Evolutionary conservation across 805 yeast genomes (phyloP), one percentile per base, ranked within the genome.

Genomic region (Tetrapisispora fleetii): DNA sequence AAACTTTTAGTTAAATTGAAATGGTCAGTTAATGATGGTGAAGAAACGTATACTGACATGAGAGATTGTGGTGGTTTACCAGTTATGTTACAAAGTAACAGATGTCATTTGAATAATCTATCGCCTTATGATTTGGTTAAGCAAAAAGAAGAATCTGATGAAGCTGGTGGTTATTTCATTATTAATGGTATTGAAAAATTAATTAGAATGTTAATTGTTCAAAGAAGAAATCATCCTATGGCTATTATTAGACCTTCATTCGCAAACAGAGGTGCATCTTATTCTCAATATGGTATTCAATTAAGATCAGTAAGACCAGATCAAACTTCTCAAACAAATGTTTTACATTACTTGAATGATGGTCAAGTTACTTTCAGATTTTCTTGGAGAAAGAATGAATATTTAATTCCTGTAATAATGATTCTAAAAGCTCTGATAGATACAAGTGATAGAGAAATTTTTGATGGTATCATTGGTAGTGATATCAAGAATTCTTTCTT

Each of bases 221-320:
- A 91, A 71, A 83, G 98, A 67, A 79, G 99, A 69, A 93, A 93
- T 67, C 97, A 90, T 64, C 95, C 98, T 22, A 88, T 93, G 96
- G 98, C 98, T 13, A 80, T 93, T 59, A 83, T 89, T 51, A 87
- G 99, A 72, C 95, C 96, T 33, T 85, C 95, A 11, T 93, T 91
- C 63, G 83, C 83, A 45, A 89, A 89, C 71, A 83, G 99, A 76
- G 99, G 99, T 61, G 84, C 91, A 7, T 70, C 87, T 8, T 93
- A 93, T 70, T 74, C 96, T 38, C 80, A 81, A 51, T 93, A 69
- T 58, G 99, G 99, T 81, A 80, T 93, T 52, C 97, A 90, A 72
- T 84, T 93, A 52, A 80, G 99, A 71, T 80, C 84, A 52, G 97
- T 89, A 2, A 80, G 99, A 64, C 95, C 95, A 4, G 99, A 93